These are phyloP conservation scores for Incumbomyces delicatus DNA, from an alignment of 2,329 filamentous ascomycete species.

Conservation along the genomic window DNA sequence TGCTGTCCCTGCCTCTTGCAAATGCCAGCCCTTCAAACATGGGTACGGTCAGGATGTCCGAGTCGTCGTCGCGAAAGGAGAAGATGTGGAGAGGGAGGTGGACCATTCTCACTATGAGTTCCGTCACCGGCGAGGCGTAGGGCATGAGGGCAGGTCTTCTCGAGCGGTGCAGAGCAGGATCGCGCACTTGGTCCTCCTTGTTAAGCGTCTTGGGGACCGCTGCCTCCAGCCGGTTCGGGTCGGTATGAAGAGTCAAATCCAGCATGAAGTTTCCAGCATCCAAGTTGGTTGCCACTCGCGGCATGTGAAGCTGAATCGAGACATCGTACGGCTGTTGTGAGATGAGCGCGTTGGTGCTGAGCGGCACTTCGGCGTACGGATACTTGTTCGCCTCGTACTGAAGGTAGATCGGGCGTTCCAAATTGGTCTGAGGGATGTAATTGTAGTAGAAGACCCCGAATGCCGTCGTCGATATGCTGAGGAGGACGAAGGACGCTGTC, in stretches of 20 bases:
- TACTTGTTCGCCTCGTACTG: conserved; percentile 40
- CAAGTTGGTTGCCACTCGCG: conserved; percentile 66
- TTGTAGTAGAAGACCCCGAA: conserved; percentile 60
- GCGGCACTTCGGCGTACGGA: conserved; percentile 44
- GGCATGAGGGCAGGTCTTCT: conserved; percentile 69
- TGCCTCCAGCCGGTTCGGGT: conserved; percentile 15
- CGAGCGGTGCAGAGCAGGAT: conserved; percentile 45
- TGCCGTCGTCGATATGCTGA: conserved; percentile 49
- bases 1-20: conserved; percentile 39
- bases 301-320: conserved; percentile 62
- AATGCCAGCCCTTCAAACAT: conserved; percentile 71
- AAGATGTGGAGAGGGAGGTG: conserved; percentile 16
- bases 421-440: conserved; percentile 57
- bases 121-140: conserved; percentile 66
- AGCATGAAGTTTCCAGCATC: conserved; percentile 91
- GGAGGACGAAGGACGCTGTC: conserved; percentile 43
- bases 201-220: conserved; percentile 12
- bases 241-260: conserved; percentile 58
- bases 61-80: conserved; percentile 44
- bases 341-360: conserved; percentile 46
- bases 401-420: conserved; percentile 53
- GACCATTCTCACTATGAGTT: conserved; percentile 28
- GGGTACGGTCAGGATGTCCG: conserved; percentile 51
- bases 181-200: conserved; percentile 6
- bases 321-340: conserved; percentile 78